Base-by-base conservation (phyloP, 2,329 filamentous ascomycete genomes). In the Elsinoe batatas region DNA sequence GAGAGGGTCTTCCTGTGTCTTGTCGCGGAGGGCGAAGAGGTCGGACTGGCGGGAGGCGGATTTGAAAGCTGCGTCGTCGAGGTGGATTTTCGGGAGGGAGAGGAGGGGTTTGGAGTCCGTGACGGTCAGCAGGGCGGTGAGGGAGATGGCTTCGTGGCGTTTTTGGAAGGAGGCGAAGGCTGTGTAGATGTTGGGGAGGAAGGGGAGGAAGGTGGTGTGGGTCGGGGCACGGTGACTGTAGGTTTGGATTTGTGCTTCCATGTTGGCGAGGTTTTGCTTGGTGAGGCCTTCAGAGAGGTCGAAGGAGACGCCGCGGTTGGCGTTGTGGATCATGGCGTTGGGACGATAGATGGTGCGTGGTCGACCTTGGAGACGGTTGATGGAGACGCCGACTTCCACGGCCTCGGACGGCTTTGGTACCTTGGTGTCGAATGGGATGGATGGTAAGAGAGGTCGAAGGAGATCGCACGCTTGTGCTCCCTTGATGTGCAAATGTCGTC, bases 1-100 rank as follows among this genome's bases (percentile, higher is more conserved):
- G 49, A 76, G 75, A 0, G 75, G 68, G 15, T 81, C 76, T 63
- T 83, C 76, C 3, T 71, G 64, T 3, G 73, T 66, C 22, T 70
- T 69, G 58, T 81, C 76, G 20, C 83, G 75, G 11, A 84, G 70
- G 5, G 69, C 67, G 62, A 85, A 83, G 26, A 87, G 72, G 46
- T 80, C 78, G 38, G 72, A 68, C 58, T 87, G 83, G 1, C 84
- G 78, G n/a, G 76, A 75, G 1, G 75, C 74, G 63, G 79, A 84
- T 56, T 78, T 76, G 68, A 79, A 83, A 0, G 84, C 83, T 1
- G 84, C 83, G 69, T 87, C 83, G 68, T 88, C 85, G 70, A 88
- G 85, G 58, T 79, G 79, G 62, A 87, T 79, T 47, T 75, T 73
- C 1, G 83, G 77, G 37, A 71, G 72, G 32, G 75, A 74, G 13